Base-by-base conservation (phyloP, 257 asterid species). In the Solanum neorickii region DNA sequence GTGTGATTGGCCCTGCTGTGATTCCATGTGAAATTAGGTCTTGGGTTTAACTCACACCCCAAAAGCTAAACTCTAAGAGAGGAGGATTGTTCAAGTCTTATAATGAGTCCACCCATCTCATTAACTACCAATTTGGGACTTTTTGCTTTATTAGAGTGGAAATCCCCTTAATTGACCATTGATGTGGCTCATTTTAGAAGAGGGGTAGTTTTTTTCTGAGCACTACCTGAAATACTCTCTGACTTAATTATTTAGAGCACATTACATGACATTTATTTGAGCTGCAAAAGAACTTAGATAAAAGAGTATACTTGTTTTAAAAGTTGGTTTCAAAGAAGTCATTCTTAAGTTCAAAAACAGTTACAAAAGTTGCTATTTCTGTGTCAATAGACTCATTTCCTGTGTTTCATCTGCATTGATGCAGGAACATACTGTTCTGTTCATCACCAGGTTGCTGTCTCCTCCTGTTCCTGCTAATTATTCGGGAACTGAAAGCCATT, bases 351-450 rank as follows among this genome's bases (percentile, higher is more conserved):
- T 69, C n/a, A 27, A 47, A 33, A 21, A n/a, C 39, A 69, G 82
- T 44, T 10, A 59, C 69, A 21, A 69, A 33, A 56, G 16, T 33
- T 82, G 74, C 82, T 39, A 66, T 41, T 47, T 87, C 46, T 86
- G 65, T 59, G 78, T 65, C 66, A 37, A 49, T 21, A 49, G 13
- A 3, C 85, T 82, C 74, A 44, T 86, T 37, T 80, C 66, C 68
- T 16, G 68, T 80, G 62, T 31, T 90, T 87, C 83, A 66, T 88
- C 86, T 88, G 14, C 52, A 44, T 89, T 88, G 89, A 80, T 94
- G 91, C 96, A 97, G 99, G 99, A 97, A 93, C 97, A 94, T 87
- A 90, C 94, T 4, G 96, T 90, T 72, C 88, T 93, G 86, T 90
- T 95, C 90, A 96, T 97, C 89, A 93, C 94, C 88, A 92, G 94